Conservation (phyloP, 768 basidiomycete species). For the Daedaleopsis sinensis region DNA sequence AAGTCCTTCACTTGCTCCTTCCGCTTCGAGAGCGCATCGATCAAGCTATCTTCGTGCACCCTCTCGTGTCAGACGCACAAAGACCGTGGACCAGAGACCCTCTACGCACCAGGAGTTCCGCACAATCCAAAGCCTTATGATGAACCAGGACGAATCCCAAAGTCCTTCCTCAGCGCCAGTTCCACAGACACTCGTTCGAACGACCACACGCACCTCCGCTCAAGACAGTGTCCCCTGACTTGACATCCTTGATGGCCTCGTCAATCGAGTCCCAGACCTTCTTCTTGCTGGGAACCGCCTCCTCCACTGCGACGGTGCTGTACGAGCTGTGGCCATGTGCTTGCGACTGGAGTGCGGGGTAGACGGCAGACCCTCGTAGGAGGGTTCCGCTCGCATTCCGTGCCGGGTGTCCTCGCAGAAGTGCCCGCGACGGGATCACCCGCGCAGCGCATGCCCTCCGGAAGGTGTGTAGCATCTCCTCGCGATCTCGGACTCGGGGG, state of each 20-base stretch:
- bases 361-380: slow-evolving; percentile 1
- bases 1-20: slow-evolving; percentile 75
- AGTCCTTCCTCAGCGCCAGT: background rate
- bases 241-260: slow-evolving; percentile 81
- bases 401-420: slow-evolving; percentile 11
- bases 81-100: background rate
- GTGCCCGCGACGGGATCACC: slow-evolving; percentile 14
- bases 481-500: too few relatives aligned
- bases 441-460: slow-evolving; percentile 13
- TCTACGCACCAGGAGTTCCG: slow-evolving; percentile 74
- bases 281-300: slow-evolving; percentile 38
- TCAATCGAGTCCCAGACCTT: slow-evolving; percentile 87
- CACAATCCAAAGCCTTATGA: slow-evolving; percentile 82
- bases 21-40: slow-evolving; percentile 73
- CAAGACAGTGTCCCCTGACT: slow-evolving; percentile 76
- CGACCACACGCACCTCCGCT: slow-evolving; percentile 69
- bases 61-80: background rate
- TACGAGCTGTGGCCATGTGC: slow-evolving; percentile 16
- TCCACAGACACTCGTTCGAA: background rate
- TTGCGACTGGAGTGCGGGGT: background rate
- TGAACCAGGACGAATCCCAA: background rate
- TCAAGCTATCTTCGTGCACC: slow-evolving; percentile 67
- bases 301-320: slow-evolving; percentile 24
- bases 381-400: slow-evolving; percentile 21
- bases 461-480: slow-evolving; percentile 8